phyloP scores from a whole-genome alignment of 2,329 filamentous ascomycete genomes.

The Aquanectria penicillioides region DNA sequence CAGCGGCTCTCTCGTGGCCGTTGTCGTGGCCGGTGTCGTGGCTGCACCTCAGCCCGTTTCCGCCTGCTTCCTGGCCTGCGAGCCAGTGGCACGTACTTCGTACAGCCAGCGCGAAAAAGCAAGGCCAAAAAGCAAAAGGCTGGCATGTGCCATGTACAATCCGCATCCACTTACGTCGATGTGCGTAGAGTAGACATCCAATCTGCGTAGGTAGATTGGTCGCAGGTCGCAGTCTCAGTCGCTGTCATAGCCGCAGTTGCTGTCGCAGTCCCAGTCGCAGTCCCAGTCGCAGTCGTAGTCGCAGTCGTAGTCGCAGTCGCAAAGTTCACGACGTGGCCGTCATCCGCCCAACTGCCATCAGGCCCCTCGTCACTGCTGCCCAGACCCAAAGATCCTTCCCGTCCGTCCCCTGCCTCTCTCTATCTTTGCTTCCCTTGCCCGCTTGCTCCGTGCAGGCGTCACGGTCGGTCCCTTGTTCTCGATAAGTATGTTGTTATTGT shows the following conservation, averaged over 20 bases:
- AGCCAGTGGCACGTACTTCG: slow-evolving; percentile 22
- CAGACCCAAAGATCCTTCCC: not conserved
- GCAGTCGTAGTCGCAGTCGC: not conserved
- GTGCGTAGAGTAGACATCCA: not conserved
- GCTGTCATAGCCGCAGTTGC: no score
- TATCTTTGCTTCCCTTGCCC: not conserved
- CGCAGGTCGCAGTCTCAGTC: not conserved
- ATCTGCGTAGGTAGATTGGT: slow-evolving; percentile 2
- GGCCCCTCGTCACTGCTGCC: not conserved
- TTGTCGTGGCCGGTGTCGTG: slow-evolving; percentile 24
- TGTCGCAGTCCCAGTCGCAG: not conserved
- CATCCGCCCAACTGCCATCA: slow-evolving; percentile 9
- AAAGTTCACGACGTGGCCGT: slow-evolving; percentile 5
- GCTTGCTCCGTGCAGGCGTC: not conserved
- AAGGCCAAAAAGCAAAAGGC: not conserved
- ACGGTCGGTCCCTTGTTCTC: not conserved
- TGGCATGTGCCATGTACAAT: not conserved
- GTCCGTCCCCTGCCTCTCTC: not conserved
- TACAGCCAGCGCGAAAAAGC: slow-evolving; percentile 2
- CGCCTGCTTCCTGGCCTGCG: slow-evolving; percentile 16
- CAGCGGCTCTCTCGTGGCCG: not conserved
- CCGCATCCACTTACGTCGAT: slow-evolving; percentile 2
- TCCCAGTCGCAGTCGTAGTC: no score
- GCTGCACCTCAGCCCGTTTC: slow-evolving; percentile 19
- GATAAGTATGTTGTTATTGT: slow-evolving; percentile 13